These are phyloP conservation scores for Colletotrichum orbiculare DNA, from an alignment of 2,329 filamentous ascomycete species.

Conservation along the genomic window DNA sequence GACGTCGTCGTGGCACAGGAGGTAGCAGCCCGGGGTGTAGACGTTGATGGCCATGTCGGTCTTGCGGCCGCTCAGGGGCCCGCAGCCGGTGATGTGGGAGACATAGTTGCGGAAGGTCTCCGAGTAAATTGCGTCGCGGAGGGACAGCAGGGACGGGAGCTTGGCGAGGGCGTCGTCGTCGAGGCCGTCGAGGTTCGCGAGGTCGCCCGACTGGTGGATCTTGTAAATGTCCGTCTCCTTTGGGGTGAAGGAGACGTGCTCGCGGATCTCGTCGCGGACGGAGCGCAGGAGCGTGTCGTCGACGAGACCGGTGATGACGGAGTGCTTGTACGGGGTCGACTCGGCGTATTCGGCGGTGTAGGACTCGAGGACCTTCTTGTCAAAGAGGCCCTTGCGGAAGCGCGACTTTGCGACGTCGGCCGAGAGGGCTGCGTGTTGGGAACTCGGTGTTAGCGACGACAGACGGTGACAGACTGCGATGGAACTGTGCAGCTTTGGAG, in stretches of 20 bases:
- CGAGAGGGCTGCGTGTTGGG: constrained; percentile 52
- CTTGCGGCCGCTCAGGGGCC: constrained; percentile 89
- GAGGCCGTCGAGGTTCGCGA: constrained; percentile 95
- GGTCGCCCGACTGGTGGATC: constrained; percentile 97
- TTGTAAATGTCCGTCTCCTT: constrained; percentile 99
- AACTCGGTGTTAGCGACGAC: constrained; percentile 31
- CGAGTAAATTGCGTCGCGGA: constrained; percentile 97
- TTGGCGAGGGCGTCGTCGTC: constrained; percentile 87
- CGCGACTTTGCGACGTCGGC: constrained; percentile 63
- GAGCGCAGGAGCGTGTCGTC: constrained; percentile 83
- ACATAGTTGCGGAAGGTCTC: constrained; percentile 89
- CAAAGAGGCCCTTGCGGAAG: constrained; percentile 76
- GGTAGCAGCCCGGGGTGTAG: constrained; percentile 94
- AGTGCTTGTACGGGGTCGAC: constrained; percentile 86
- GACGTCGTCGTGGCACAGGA: constrained; percentile 97
- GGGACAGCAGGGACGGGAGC: constrained; percentile 86
- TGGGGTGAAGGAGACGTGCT: constrained; percentile 93
- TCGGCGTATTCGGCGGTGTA: constrained; percentile 72
- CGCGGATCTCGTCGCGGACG: constrained; percentile 88
- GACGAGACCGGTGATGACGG: constrained; percentile 86
- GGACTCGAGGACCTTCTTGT: constrained; percentile 63
- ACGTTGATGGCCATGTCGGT: constrained; percentile 99
- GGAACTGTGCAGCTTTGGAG: not conserved
- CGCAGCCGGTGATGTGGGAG: constrained; percentile 85
- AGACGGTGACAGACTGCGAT: constrained; percentile 6